Conservation (phyloP, 2,329 filamentous ascomycete species). For the Colletotrichum musicola region DNA sequence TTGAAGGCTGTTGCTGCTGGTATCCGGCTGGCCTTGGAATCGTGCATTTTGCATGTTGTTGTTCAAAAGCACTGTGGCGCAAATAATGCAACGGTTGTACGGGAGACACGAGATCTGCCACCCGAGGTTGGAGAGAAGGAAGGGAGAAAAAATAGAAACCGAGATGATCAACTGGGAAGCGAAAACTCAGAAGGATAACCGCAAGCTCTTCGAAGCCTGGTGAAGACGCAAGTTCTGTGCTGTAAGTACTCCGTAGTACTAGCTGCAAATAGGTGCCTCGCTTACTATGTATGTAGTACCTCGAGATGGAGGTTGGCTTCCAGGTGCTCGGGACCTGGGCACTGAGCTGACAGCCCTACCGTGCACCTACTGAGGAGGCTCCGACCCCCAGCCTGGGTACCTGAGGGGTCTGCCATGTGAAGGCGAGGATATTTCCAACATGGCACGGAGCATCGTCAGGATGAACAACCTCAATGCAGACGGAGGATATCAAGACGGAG, state of each 20-base stretch:
- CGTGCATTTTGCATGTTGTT: background rate
- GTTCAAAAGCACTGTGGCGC: slow-evolving; percentile 1
- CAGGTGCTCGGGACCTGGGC: slow-evolving; percentile 11
- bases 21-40: background rate
- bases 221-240: background rate
- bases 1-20: background rate
- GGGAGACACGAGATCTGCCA: background rate
- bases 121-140: background rate
- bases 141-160: background rate
- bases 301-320: background rate
- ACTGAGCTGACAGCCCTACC: slow-evolving; percentile 15
- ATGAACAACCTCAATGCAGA: slow-evolving; percentile 22
- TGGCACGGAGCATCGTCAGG: background rate
- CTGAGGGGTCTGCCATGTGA: too few species aligned
- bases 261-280: too few species aligned
- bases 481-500: background rate
- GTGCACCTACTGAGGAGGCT: background rate
- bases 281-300: too few species aligned
- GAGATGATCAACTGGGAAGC: slow-evolving; percentile 3
- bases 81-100: background rate
- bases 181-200: background rate
- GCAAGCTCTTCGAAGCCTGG: background rate
- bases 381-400: too few species aligned
- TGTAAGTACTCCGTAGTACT: too few species aligned
- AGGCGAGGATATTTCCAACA: background rate